phyloP scores from a whole-genome alignment of 768 basidiomycete genomes.

The Tephrocybe rancida region DNA sequence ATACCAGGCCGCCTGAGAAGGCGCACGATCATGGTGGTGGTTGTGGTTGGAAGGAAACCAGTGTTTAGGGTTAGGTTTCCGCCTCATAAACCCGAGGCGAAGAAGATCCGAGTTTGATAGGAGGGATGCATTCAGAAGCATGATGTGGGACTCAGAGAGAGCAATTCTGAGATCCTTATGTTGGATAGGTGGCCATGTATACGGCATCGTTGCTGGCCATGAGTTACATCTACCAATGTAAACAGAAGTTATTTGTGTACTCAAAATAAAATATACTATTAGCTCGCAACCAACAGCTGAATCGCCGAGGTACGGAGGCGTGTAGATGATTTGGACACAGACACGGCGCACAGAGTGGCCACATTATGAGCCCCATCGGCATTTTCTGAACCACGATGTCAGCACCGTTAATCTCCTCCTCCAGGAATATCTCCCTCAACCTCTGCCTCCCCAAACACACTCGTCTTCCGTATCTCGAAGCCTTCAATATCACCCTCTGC shows the following conservation, averaged over 20 bases:
- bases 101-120: conserved; percentile 7
- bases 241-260: no score
- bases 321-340: no score
- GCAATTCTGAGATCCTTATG: no score
- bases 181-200: no score
- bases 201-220: no score
- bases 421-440: conserved; percentile 58
- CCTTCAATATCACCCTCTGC: conserved; percentile 36
- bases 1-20: conserved; percentile 29
- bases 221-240: no score
- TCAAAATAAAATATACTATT: no score
- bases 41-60: conserved; percentile 17
- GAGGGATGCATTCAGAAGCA: neutral
- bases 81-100: neutral
- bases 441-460: conserved; percentile 97
- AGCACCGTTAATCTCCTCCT: conserved; percentile 1
- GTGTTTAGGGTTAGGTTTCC: conserved; percentile 23
- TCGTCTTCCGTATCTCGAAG: conserved; percentile 86
- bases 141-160: neutral
- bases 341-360: no score
- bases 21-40: conserved; percentile 34
- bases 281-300: no score
- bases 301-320: no score
- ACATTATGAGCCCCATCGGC: no score
- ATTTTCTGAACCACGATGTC: no score